Percentiles rank a stretch among this genome's conserved stretches.
Conservation (phyloP, 305 asterid species). For the Rubia peregrina region DNA sequence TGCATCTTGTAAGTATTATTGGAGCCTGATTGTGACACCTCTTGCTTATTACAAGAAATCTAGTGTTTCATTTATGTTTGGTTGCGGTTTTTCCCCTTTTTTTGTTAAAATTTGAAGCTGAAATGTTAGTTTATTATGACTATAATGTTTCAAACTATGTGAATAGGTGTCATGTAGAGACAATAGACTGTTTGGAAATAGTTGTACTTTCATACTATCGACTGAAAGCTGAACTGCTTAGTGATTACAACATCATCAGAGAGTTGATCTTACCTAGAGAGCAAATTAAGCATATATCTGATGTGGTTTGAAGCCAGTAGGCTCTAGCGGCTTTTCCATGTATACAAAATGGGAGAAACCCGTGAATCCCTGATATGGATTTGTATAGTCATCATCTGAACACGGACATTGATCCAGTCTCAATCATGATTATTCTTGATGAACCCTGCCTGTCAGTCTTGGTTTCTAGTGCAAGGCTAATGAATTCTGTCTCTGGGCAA, state of each 20-base stretch:
- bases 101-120: not conserved
- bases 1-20: conserved; percentile 47
- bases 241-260: conserved; percentile 14
- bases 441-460: conserved; percentile 21
- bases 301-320: conserved; percentile 8
- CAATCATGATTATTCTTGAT: conserved; percentile 15
- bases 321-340: conserved; percentile 19
- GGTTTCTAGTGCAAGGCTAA: conserved; percentile 21
- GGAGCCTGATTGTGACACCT: conserved; percentile 19
- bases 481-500: conserved; percentile 3
- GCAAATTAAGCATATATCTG: conserved; percentile 8
- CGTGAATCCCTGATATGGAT: conserved; percentile 13
- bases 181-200: too few relatives aligned
- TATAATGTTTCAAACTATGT: not conserved
- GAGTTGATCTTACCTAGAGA: conserved; percentile 16
- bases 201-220: not conserved
- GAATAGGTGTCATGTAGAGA: not conserved
- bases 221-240: conserved; percentile 10
- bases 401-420: conserved; percentile 17
- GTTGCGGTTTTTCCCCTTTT: not conserved
- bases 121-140: not conserved
- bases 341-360: conserved; percentile 20
- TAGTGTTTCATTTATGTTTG: conserved; percentile 10
- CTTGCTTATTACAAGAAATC: conserved; percentile 26
- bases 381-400: conserved; percentile 14